These are phyloP conservation scores for Cystobasidium pallidum DNA, from an alignment of 1,284 basidiomycete genomes.

Conservation along the genomic window DNA sequence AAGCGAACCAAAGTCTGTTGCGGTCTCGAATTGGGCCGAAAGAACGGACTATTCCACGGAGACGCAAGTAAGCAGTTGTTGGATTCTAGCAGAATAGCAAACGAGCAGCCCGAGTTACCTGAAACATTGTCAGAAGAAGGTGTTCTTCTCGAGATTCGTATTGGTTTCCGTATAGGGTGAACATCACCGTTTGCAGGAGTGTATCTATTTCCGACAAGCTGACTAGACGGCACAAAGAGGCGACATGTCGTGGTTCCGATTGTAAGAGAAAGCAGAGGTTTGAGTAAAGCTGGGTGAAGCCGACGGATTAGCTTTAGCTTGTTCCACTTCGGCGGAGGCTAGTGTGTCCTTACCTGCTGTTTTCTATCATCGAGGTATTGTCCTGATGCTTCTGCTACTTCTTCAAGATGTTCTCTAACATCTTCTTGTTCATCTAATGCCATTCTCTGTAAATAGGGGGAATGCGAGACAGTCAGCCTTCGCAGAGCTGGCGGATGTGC, in stretches of 20 bases:
- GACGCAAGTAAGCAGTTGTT: background rate
- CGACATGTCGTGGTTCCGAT: slow-evolving; percentile 94
- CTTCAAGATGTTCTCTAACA: slow-evolving; percentile 90
- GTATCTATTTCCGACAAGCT: slow-evolving; percentile 96
- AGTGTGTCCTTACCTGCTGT: slow-evolving; percentile 60
- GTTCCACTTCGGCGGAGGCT: background rate
- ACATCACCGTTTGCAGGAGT: slow-evolving; percentile 99
- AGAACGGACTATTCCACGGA: slow-evolving; percentile 76
- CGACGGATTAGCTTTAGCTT: slow-evolving; percentile 1
- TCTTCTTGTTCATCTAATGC: slow-evolving; percentile 66
- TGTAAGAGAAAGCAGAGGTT: slow-evolving; percentile 99
- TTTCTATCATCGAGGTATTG: slow-evolving; percentile 80
- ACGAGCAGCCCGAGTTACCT: slow-evolving; percentile 55
- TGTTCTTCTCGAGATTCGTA: slow-evolving; percentile 99
- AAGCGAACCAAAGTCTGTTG: slow-evolving; percentile 95
- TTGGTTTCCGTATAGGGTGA: slow-evolving; percentile 98
- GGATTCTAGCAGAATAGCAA: too few species aligned
- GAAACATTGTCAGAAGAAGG: slow-evolving; percentile 96
- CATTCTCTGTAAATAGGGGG: slow-evolving; percentile 51
- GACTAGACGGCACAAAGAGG: slow-evolving; percentile 94
- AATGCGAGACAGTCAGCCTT: background rate
- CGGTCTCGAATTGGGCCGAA: slow-evolving; percentile 96
- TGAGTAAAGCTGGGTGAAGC: slow-evolving; percentile 77
- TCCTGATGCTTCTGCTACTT: slow-evolving; percentile 68
- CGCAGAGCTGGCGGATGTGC: background rate